These are phyloP conservation scores for Penicillium egyptiacum DNA, from an alignment of 495 filamentous ascomycete genomes.

Conservation along the genomic window DNA sequence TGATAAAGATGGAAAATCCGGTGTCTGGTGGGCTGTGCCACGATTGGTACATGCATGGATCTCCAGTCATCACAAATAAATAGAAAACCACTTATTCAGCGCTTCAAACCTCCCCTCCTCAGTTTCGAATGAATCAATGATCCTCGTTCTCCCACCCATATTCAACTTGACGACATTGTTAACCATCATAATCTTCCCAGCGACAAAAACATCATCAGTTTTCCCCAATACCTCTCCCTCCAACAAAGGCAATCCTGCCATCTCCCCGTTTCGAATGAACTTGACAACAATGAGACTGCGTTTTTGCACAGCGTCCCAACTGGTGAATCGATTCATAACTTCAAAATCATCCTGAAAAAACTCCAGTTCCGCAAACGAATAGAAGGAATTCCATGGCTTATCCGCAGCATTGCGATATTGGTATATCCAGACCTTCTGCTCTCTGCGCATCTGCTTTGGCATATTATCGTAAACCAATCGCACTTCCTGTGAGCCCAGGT, in stretches of 20 bases:
- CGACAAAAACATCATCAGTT: conserved; percentile 27
- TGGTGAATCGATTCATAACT: conserved; percentile 61
- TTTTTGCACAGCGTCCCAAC: conserved; percentile 50
- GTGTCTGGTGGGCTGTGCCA: too few relatives aligned
- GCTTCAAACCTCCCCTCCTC: conserved; percentile 48
- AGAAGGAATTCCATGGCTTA: conserved; percentile 55
- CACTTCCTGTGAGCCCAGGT: conserved; percentile 52
- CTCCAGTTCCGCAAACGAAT: conserved; percentile 61
- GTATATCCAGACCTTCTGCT: conserved; percentile 61
- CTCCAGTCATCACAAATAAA: conserved; percentile 8
- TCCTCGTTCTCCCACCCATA: conserved; percentile 54
- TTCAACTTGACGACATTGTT: conserved; percentile 58
- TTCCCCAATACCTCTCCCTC: conserved; percentile 23
- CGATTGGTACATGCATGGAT: background rate
- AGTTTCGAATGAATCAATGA: conserved; percentile 48
- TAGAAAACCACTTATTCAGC: conserved; percentile 34
- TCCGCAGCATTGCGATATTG: conserved; percentile 52
- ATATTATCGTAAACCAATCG: conserved; percentile 50
- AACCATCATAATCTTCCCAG: conserved; percentile 61
- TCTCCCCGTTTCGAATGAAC: conserved; percentile 50
- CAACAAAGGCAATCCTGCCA: conserved; percentile 7
- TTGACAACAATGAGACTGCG: conserved; percentile 52
- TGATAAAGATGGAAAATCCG: too few relatives aligned
- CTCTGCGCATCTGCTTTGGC: conserved; percentile 37
- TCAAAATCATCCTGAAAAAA: conserved; percentile 63